Evolutionary conservation across 2,329 filamentous ascomycete genomes (phyloP), one percentile per base, ranked within the genome.

Genomic region (Penicillium sp.): DNA sequence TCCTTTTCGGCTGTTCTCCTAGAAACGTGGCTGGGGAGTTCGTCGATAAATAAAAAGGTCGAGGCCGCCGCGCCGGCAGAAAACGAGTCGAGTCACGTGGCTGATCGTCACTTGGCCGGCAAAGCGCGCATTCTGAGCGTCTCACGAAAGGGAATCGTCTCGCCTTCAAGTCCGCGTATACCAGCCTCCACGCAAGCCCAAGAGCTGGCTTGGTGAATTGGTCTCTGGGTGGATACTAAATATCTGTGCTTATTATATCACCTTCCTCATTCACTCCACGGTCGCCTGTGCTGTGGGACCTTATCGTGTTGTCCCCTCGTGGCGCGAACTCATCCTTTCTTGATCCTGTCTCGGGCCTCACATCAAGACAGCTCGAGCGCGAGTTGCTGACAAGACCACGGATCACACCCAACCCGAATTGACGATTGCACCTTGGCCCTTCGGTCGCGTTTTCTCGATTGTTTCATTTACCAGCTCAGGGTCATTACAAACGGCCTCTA

Each of bases 41-140:
- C 21, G 11, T 23, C 11, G 21, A 4, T 27, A 35, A 26, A 25
- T 10, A 9, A 13, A n/a, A 33, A 33, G 16, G 34, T 47, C 31
- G 36, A 17, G 26, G 35, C 33, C 23, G 35, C n/a, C 45, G 32
- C 35, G 38, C 28, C 47, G 46, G 49, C 48, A 58, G 47, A 63
- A 63, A 61, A 52, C 50, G 36, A 10, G 17, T 4, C 14, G 8
- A 4, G n/a, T 59, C 62, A 65, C 62, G 62, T 65, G 62, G 49
- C 8, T 1, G 47, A 51, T 55, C 48, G 54, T 62, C 61, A 62
- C 59, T 50, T 51, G 54, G 55, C 56, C 41, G 54, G 56, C 43
- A 49, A 54, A 54, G 58, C 59, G 59, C 58, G 58, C 49, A 50
- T 43, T 54, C 47, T 47, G 40, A 41, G 50, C 33, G 38, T 47